phyloP scores from a whole-genome alignment of 2,329 filamentous ascomycete genomes.

The Phaeosphaeriaceae sp. region DNA sequence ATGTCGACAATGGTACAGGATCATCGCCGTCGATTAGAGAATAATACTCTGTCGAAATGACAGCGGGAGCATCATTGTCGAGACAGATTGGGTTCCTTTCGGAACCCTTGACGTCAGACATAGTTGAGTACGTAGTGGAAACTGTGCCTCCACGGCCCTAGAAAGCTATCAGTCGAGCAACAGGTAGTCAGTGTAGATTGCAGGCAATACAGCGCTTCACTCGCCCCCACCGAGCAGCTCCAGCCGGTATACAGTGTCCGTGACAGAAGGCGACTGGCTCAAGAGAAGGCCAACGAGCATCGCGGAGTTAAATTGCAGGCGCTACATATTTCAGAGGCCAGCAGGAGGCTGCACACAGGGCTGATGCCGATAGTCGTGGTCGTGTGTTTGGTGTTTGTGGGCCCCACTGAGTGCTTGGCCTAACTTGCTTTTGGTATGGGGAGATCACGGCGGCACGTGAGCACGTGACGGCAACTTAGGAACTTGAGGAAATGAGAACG shows the following conservation, averaged over 20 bases:
- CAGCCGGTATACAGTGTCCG: neutral
- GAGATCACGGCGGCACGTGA: constrained; percentile 1
- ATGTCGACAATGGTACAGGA: neutral
- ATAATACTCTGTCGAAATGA: neutral
- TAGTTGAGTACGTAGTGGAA: neutral
- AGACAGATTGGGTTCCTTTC: neutral
- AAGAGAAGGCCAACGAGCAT: neutral
- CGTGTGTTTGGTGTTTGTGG: neutral
- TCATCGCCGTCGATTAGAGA: neutral
- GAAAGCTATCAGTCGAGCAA: neutral
- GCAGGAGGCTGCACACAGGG: neutral
- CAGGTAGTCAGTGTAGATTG: neutral
- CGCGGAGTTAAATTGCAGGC: neutral
- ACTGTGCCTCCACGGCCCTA: neutral
- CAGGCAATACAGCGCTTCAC: neutral
- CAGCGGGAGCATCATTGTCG: too few species aligned
- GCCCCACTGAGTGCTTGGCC: neutral
- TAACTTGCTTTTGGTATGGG: neutral
- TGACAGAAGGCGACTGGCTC: neutral
- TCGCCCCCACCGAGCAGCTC: neutral
- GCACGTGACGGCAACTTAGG: constrained; percentile 4
- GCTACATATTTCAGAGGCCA: neutral
- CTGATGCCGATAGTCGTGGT: neutral
- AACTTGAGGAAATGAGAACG: too few species aligned
- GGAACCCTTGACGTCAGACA: neutral